phyloP scores from a whole-genome alignment of 2,329 filamentous ascomycete genomes.

The Fusarium udum region DNA sequence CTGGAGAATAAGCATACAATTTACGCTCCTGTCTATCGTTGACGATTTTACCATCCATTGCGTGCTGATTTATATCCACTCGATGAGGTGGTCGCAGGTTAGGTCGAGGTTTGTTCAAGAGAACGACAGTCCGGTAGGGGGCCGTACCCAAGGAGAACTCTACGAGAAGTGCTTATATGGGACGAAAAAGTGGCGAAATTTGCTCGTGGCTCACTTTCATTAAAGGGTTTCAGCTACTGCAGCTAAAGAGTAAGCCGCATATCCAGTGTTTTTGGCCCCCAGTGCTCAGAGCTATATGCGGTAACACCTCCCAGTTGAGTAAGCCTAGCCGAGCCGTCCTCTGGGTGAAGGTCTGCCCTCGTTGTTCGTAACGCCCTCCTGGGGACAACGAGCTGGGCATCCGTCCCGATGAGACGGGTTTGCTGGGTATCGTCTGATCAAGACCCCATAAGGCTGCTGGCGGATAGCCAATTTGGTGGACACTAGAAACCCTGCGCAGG shows the following conservation, averaged over 20 bases:
- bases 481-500: neutral
- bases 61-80: neutral
- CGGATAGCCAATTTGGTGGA: neutral
- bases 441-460: neutral
- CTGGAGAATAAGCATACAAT: neutral
- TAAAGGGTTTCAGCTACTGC: constrained; percentile 1
- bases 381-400: too few species aligned
- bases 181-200: neutral
- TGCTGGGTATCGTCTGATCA: neutral
- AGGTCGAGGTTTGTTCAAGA: neutral
- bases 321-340: neutral
- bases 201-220: neutral
- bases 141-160: neutral
- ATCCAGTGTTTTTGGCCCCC: neutral
- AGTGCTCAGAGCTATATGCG: neutral
- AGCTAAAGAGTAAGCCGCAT: constrained; percentile 13
- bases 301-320: neutral
- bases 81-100: neutral
- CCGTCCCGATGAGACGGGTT: neutral
- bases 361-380: neutral
- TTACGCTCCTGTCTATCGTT: neutral
- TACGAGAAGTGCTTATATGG: neutral
- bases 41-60: constrained; percentile 8
- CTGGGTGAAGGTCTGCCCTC: neutral
- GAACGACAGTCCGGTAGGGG: neutral